Base-by-base conservation (phyloP, 768 basidiomycete species). In the Russula lepida region DNA sequence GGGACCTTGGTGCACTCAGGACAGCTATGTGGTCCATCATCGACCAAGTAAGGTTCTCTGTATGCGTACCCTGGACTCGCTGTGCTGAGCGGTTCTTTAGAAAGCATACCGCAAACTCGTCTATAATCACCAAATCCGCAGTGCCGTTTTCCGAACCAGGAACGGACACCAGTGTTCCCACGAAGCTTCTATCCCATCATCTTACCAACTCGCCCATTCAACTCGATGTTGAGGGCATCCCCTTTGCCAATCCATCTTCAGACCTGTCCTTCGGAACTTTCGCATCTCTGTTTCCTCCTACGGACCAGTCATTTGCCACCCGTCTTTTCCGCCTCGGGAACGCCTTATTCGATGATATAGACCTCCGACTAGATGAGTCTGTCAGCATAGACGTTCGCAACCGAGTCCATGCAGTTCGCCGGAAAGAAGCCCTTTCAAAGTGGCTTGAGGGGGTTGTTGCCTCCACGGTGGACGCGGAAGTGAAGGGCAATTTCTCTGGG, bases 291-390 rank as follows among this genome's bases (percentile, higher is more conserved):
- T 92, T 92, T 71, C 79, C 85, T 6, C 72, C 82, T 6, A 82
- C 83, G 25, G 89, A 95, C 66, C 76, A 77, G 7, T 83, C 88
- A 0, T 82, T 82, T 64, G 88, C 92, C 67, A 89, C 92, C 0
- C 79, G 79, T 8, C 72, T 98, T 39, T 98, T 94, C 77, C 85
- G 88, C n/a, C 83, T 98, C 1, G 94, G 91, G 3, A 81, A 81
- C 21, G 90, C 91, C 1, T 77, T 99, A 0, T 99, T 98, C 69
- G 97, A 98, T 72, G 80, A 81, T 21, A 80, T 95, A 51, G 81
- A 88, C 64, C 80, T 90, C 32, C 76, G 76, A 17, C 75, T 95
- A 0, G 79, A 77, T 23, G 74, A 74, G 23, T 73, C 77, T 7
- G 77, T 84, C 44, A 78, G 83, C 2, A 79, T 79, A 8, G 85